A percentile compares a stretch with the other conserved stretches of the same genome.
phyloP scores from a whole-genome alignment of 2,329 filamentous ascomycete species.

The Claviceps digitariae region DNA sequence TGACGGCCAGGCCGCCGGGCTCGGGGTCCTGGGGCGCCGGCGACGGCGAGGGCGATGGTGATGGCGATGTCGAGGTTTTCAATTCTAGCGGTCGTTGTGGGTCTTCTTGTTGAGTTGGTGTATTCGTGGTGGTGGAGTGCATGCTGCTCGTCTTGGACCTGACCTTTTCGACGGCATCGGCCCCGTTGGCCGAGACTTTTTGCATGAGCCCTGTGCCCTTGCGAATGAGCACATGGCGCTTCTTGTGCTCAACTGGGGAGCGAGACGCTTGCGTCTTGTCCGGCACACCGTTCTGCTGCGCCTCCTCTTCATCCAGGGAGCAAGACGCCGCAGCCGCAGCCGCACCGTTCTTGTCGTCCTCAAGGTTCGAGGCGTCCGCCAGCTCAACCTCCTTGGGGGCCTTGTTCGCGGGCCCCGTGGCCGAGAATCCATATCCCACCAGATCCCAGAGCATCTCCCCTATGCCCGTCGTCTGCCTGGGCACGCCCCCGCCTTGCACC shows the following conservation, averaged over 20 bases:
- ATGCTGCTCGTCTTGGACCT: slow-evolving; percentile 11
- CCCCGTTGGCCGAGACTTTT: slow-evolving; percentile 14
- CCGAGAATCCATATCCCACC: slow-evolving; percentile 22
- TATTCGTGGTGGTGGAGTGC: slow-evolving; percentile 6
- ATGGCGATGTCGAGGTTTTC: not conserved
- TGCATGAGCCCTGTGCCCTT: slow-evolving; percentile 21
- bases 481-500: slow-evolving; percentile 44
- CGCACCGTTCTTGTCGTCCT: slow-evolving; percentile 2
- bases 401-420: slow-evolving; percentile 14
- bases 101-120: slow-evolving; percentile 6
- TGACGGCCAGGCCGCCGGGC: slow-evolving; percentile 55
- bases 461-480: slow-evolving; percentile 32
- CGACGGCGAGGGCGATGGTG: not conserved
- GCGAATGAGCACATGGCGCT: slow-evolving; percentile 13
- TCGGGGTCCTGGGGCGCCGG: slow-evolving; percentile 23
- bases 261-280: not conserved
- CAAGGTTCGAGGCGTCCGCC: slow-evolving; percentile 10
- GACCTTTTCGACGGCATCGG: slow-evolving; percentile 10
- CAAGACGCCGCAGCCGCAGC: too few relatives aligned
- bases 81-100: not conserved
- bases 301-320: too few relatives aligned
- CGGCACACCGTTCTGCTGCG: too few relatives aligned
- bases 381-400: slow-evolving; percentile 23
- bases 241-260: slow-evolving; percentile 4
- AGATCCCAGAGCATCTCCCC: slow-evolving; percentile 41